A percentile compares a stretch with the other conserved stretches of the same genome.
Conservation (phyloP, 2,329 filamentous ascomycete species). For the Zopfia rhizophila region DNA sequence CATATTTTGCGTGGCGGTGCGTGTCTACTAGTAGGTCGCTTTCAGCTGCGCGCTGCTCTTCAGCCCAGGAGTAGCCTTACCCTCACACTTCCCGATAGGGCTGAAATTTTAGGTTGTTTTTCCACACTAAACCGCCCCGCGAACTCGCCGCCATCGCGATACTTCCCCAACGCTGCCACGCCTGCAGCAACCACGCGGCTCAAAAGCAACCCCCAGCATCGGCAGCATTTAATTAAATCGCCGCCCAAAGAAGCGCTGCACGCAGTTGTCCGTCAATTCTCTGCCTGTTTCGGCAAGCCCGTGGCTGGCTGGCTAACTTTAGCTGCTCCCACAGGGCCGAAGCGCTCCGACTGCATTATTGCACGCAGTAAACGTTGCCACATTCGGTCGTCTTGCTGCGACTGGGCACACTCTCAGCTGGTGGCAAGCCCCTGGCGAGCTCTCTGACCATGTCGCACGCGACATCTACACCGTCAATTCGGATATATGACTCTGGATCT, state of each 20-base stretch:
- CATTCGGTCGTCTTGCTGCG: conserved; percentile 29
- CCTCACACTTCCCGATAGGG: conserved; percentile 3
- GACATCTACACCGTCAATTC: conserved; percentile 53
- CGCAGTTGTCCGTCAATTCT: conserved; percentile 8
- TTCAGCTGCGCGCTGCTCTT: neutral
- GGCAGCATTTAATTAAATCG: too few species aligned
- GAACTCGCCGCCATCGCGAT: neutral
- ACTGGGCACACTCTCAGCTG: conserved; percentile 46
- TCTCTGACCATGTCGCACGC: conserved; percentile 46
- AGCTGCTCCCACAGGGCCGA: conserved; percentile 1
- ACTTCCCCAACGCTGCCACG: neutral
- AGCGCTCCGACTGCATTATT: conserved; percentile 4
- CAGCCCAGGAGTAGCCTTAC: neutral
- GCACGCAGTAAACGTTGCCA: conserved; percentile 33
- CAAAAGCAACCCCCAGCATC: too few species aligned
- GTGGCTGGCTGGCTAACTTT: conserved; percentile 26
- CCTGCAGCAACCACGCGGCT: neutral
- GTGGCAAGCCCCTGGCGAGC: conserved; percentile 40
- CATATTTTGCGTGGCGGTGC: conserved; percentile 5
- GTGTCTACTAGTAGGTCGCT: neutral
- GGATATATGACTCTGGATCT: conserved; percentile 51
- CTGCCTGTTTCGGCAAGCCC: conserved; percentile 39
- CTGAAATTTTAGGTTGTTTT: conserved; percentile 1
- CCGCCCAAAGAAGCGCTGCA: conserved; percentile 4
- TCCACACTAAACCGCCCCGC: neutral